A percentile compares a stretch with the other conserved stretches of the same genome.
These are phyloP conservation scores for Moesziomyces parantarcticus DNA, from an alignment of 1,284 basidiomycete species.

Conservation along the genomic window DNA sequence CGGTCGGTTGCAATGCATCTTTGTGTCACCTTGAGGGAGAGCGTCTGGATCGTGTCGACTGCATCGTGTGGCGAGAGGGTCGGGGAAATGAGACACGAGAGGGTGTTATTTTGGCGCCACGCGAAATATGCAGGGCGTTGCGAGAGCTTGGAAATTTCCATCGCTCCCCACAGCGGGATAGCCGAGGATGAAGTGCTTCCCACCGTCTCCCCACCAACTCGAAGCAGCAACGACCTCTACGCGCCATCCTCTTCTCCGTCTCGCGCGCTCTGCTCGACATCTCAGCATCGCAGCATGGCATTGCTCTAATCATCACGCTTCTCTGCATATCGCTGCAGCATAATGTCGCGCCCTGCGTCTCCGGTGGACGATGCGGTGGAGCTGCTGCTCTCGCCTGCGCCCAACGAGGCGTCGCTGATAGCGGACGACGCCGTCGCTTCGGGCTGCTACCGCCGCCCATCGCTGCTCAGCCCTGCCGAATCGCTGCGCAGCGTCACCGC, in stretches of 20 bases:
- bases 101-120: neutral
- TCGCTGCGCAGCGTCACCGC: constrained; percentile 29
- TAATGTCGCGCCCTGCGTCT: neutral
- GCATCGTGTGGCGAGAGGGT: neutral
- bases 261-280: too few relatives aligned
- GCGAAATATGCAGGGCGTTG: too few relatives aligned
- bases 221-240: too few relatives aligned
- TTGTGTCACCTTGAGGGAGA: neutral
- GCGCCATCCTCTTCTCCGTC: too few relatives aligned
- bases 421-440: constrained; percentile 26
- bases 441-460: constrained; percentile 26
- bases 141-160: too few relatives aligned
- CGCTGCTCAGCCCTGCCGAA: constrained; percentile 8
- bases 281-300: neutral
- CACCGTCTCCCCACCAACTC: too few relatives aligned
- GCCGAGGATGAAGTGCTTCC: too few relatives aligned
- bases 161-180: too few relatives aligned
- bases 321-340: neutral
- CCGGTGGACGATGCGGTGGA: constrained; percentile 14
- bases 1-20: neutral
- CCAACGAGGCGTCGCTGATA: constrained; percentile 3
- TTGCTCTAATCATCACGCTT: neutral
- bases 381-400: constrained; percentile 15
- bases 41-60: too few relatives aligned
- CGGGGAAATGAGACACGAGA: neutral